These are phyloP conservation scores for Thyridium curvatum DNA, from an alignment of 2,329 filamentous ascomycete genomes.

Conservation along the genomic window DNA sequence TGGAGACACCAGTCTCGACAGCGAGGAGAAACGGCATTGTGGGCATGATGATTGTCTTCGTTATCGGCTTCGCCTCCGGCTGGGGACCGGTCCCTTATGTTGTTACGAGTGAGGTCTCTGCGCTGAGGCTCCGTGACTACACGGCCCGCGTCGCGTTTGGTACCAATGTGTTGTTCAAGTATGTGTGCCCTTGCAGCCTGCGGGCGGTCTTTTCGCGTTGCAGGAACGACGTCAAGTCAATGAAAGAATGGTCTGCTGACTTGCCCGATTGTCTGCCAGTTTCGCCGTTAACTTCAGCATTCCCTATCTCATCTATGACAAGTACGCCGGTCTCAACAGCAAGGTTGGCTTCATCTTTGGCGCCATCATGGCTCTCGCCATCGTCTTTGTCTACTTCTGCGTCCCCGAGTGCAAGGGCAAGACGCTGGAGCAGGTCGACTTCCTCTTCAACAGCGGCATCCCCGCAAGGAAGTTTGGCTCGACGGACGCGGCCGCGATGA, in stretches of 20 bases:
- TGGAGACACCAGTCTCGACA: conserved; percentile 2
- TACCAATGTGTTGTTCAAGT: conserved; percentile 22
- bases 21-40: conserved; percentile 19
- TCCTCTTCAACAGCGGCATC: conserved; percentile 10
- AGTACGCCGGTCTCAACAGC: conserved; percentile 23
- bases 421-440: conserved; percentile 31
- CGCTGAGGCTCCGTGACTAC: conserved; percentile 21
- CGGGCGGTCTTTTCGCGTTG: too few species aligned
- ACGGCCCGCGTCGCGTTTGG: conserved; percentile 18
- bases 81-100: conserved; percentile 29
- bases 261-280: too few species aligned
- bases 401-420: conserved; percentile 31
- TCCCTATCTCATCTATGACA: conserved; percentile 27
- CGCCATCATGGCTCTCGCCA: conserved; percentile 12
- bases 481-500: neutral
- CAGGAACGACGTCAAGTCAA: too few species aligned
- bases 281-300: conserved; percentile 26
- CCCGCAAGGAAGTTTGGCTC: conserved; percentile 12
- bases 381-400: conserved; percentile 18
- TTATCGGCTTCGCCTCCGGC: conserved; percentile 20
- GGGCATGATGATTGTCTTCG: conserved; percentile 22
- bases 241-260: too few species aligned
- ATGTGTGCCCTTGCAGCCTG: neutral
- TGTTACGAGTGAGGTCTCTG: conserved; percentile 25
- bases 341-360: conserved; percentile 30